Evolutionary conservation across 2,329 filamentous ascomycete genomes (phyloP).

Genomic region (Arthrobotrys musiformis): DNA sequence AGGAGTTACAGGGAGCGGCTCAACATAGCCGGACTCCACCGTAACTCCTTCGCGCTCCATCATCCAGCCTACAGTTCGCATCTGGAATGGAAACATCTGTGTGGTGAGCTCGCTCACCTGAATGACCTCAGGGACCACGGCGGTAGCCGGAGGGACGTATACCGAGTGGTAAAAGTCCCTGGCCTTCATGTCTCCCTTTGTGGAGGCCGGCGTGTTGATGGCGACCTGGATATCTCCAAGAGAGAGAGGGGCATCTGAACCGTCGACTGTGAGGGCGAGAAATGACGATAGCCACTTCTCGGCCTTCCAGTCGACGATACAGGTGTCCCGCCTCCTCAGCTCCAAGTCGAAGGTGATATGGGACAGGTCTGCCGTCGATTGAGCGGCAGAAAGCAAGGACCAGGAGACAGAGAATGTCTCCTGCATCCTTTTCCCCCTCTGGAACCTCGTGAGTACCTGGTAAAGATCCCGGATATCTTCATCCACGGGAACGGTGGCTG

Average conservation of each 20-base stretch:
- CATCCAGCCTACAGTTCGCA: conserved; percentile 59
- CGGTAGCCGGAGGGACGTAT: conserved; percentile 51
- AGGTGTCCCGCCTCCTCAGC: conserved; percentile 32
- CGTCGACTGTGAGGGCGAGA: conserved; percentile 21
- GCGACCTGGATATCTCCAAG: conserved; percentile 30
- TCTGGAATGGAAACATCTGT: conserved; percentile 58
- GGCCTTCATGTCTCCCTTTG: conserved; percentile 41
- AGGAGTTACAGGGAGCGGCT: conserved; percentile 60
- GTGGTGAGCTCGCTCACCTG: conserved; percentile 56
- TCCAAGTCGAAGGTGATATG: conserved; percentile 6
- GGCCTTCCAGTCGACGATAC: conserved; percentile 43
- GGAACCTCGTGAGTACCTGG: conserved; percentile 9
- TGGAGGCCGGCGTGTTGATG: conserved; percentile 24
- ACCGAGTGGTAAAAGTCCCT: conserved; percentile 57
- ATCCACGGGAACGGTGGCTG: not conserved
- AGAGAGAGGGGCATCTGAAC: conserved; percentile 1
- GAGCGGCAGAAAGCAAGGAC: not conserved
- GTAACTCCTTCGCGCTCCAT: conserved; percentile 57
- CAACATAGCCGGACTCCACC: conserved; percentile 10
- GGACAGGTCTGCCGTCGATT: not conserved
- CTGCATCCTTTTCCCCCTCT: not conserved
- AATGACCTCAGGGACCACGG: conserved; percentile 50
- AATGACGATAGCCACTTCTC: conserved; percentile 52
- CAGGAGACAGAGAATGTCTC: conserved; percentile 27
- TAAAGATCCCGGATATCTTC: not conserved